Conservation (phyloP, 305 asterid genomes). For the Plantago coronopus region DNA sequence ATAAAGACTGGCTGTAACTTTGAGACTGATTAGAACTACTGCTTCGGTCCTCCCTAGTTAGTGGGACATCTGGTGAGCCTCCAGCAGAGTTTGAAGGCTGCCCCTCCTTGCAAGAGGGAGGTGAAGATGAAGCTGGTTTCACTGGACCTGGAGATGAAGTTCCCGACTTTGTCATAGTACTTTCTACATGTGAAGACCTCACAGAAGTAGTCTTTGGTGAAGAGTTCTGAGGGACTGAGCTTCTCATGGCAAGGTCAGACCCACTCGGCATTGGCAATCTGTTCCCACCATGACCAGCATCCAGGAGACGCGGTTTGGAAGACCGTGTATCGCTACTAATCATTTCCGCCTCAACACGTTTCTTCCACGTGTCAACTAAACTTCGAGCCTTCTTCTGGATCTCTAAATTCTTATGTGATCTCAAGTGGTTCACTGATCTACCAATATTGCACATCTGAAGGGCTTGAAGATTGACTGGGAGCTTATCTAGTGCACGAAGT, state of each 20-base stretch:
- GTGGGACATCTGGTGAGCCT: constrained; percentile 45
- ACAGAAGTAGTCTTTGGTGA: constrained; percentile 43
- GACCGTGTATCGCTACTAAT: constrained; percentile 58
- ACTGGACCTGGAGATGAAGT: constrained; percentile 53
- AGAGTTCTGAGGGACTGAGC: constrained; percentile 48
- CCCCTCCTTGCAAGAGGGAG: constrained; percentile 51
- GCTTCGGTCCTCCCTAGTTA: constrained; percentile 66
- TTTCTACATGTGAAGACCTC: constrained; percentile 61
- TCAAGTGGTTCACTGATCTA: constrained; percentile 74
- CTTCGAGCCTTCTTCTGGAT: constrained; percentile 71
- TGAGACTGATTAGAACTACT: constrained; percentile 81
- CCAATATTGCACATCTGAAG: constrained; percentile 83
- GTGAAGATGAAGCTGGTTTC: constrained; percentile 39
- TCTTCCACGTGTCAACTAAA: constrained; percentile 89
- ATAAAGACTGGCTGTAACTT: constrained; percentile 46
- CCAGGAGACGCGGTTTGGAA: constrained; percentile 63
- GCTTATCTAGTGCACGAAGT: constrained; percentile 80
- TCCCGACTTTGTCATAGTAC: constrained; percentile 39
- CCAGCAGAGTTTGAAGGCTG: constrained; percentile 39
- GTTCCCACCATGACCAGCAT: constrained; percentile 47
- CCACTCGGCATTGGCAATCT: constrained; percentile 35
- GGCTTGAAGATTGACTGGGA: constrained; percentile 73
- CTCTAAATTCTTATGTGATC: constrained; percentile 68
- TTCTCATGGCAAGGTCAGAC: constrained; percentile 51
- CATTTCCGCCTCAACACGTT: constrained; percentile 91